Percentiles rank a stretch among this genome's conserved stretches.
phyloP scores from a whole-genome alignment of 805 yeast species.

The Pichia kluyveri region DNA sequence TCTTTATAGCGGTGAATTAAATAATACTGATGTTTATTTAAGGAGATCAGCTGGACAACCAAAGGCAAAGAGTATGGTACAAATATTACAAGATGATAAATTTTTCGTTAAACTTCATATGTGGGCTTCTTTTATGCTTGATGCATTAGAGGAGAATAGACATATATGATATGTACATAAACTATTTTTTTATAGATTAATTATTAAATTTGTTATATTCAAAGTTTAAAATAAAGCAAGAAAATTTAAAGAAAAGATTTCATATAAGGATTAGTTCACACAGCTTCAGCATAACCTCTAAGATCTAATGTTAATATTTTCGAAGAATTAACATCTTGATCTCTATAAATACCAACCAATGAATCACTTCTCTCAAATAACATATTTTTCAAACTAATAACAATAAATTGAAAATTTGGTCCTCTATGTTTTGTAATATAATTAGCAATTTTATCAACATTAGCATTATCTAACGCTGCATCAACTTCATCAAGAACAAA shows the following conservation, averaged over 20 bases:
- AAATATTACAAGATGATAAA: conserved; percentile 43
- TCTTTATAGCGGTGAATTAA: conserved; percentile 15
- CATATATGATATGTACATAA: neutral
- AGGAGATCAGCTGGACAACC: conserved; percentile 43
- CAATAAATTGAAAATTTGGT: conserved; percentile 80
- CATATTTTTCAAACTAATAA: conserved; percentile 81
- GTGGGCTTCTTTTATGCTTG: conserved; percentile 50
- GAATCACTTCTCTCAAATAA: conserved; percentile 85
- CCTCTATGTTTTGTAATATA: conserved; percentile 72
- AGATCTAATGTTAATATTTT: conserved; percentile 67
- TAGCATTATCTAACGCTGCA: conserved; percentile 89
- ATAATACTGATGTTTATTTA: conserved; percentile 43
- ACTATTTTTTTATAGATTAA: neutral
- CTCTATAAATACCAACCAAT: conserved; percentile 86
- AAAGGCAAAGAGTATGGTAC: conserved; percentile 46
- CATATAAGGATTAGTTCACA: too few relatives aligned
- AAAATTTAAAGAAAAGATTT: neutral
- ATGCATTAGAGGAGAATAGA: conserved; percentile 12
- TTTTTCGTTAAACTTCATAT: conserved; percentile 51
- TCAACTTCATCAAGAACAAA: conserved; percentile 97
- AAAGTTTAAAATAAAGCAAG: neutral
- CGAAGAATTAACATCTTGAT: conserved; percentile 64
- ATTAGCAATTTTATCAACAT: conserved; percentile 79
- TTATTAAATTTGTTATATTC: neutral
- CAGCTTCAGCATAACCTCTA: conserved; percentile 38